Evolutionary conservation across 257 asterid genomes (phyloP).

Genomic region (Primulina eburnea): DNA sequence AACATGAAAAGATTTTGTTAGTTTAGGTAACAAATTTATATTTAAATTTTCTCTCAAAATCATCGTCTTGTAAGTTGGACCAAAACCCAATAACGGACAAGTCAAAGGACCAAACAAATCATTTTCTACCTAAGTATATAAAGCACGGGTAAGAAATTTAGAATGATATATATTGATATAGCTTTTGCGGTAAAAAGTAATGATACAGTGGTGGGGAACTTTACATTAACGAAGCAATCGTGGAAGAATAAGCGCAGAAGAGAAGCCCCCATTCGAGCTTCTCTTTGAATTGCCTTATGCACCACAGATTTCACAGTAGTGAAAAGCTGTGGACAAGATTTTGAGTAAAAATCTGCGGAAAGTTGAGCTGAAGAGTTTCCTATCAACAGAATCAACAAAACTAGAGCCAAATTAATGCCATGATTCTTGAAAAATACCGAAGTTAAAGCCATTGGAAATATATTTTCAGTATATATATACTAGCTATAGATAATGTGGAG

Average conservation of each 20-base stretch:
- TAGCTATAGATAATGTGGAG: too few relatives aligned
- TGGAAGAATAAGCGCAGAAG: slow-evolving; percentile 86
- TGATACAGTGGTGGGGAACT: neutral
- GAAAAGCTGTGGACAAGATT: slow-evolving; percentile 62
- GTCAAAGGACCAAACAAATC: too few relatives aligned
- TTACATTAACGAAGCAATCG: slow-evolving; percentile 89
- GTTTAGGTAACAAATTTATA: too few relatives aligned
- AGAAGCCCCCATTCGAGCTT: slow-evolving; percentile 92
- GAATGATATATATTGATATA: too few relatives aligned
- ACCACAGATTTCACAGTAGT: slow-evolving; percentile 47
- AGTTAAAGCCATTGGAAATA: slow-evolving; percentile 46
- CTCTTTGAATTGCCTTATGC: slow-evolving; percentile 51
- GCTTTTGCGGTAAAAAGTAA: too few relatives aligned
- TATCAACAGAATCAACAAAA: slow-evolving; percentile 32
- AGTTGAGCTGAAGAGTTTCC: slow-evolving; percentile 71
- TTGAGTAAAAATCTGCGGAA: slow-evolving; percentile 48
- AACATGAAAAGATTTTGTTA: too few relatives aligned
- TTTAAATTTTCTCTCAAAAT: too few relatives aligned
- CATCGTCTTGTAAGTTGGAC: too few relatives aligned
- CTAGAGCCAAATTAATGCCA: slow-evolving; percentile 29
- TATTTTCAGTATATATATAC: too few relatives aligned
- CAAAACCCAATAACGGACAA: too few relatives aligned
- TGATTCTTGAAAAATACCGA: slow-evolving; percentile 24
- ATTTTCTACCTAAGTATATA: too few relatives aligned
- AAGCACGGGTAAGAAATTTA: too few relatives aligned